Evolutionary conservation across 495 filamentous ascomycete genomes (phyloP), one percentile per base, ranked within the genome.

Genomic region (Penicillium canescens): DNA sequence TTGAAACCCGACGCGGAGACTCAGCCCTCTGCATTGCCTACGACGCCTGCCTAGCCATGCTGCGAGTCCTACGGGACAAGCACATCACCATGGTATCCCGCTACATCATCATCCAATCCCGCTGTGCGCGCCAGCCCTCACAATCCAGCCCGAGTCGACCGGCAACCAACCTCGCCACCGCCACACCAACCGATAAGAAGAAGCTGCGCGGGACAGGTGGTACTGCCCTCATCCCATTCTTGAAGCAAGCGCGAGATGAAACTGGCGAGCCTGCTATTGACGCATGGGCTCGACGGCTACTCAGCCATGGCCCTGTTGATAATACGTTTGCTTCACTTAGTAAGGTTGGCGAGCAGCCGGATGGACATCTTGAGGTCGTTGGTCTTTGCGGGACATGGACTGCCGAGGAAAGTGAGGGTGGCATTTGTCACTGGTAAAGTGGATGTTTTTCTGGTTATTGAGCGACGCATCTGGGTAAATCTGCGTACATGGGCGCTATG

Each of bases 1-100:
- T 96, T 41, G 85, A 91, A 54, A 65, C 70, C 3, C 81, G 85
- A 46, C 71, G 68, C 8, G 71, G 74, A 41, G 79, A 96, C 66
- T 78, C 76, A 20, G 74, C 80, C 6, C 78, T 99, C 0, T 82
- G 79, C 43, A 75, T 90, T 31, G 91, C 95, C 6, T 99, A 90
- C 69, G 92, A 99, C 61, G 90, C 91, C 9, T 95, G 90, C 60
- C 80, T 98, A 3, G 82, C 89, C 14, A 96, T 96, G 87, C 82
- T 99, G 42, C 85, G 89, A n/a, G 77, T 79, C 18, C 85, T 99
- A 57, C 86, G 94, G 24, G 91, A 95, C 68, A 96, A 94, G 70
- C 94, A 99, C 63, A 93, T 98, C 60, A 89, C 90, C 66, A 92
- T 99, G 59, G 94, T 98, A 3, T 91, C 91, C 10, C 90, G 95